phyloP scores from a whole-genome alignment of 2,329 filamentous ascomycete genomes.

The Leptographium galeiforme region DNA sequence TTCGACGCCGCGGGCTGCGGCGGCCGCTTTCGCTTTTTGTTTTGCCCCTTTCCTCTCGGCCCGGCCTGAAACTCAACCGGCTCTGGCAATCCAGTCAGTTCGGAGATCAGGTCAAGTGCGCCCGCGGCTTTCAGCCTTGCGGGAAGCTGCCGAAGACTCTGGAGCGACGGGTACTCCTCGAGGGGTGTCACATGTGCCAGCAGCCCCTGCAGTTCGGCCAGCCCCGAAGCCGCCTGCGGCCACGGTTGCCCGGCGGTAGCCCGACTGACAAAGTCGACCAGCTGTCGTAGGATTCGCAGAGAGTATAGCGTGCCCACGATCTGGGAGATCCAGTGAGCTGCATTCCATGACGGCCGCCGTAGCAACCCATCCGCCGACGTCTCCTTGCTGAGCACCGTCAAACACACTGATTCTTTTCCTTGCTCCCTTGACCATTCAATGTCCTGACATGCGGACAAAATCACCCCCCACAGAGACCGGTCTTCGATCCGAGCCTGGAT shows the following conservation, averaged over 20 bases:
- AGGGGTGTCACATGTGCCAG: slow-evolving; percentile 4
- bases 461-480: slow-evolving; percentile 18
- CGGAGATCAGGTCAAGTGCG: slow-evolving; percentile 3
- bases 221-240: not conserved
- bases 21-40: slow-evolving; percentile 6
- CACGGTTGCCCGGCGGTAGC: not conserved
- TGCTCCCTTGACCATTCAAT: slow-evolving; percentile 18
- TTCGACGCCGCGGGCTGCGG: not conserved
- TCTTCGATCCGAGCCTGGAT: slow-evolving; percentile 10
- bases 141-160: slow-evolving; percentile 5
- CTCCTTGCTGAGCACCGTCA: slow-evolving; percentile 17
- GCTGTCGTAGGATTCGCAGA: slow-evolving; percentile 39
- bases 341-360: slow-evolving; percentile 34
- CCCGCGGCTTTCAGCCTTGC: slow-evolving; percentile 3
- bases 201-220: not conserved
- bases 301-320: slow-evolving; percentile 49
- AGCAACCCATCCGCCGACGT: slow-evolving; percentile 16
- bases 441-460: slow-evolving; percentile 24
- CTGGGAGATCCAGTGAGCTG: slow-evolving; percentile 48
- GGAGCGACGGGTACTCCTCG: slow-evolving; percentile 8
- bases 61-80: slow-evolving; percentile 6
- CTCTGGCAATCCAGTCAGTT: slow-evolving; percentile 1
- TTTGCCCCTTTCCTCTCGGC: not conserved
- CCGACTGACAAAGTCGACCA: slow-evolving; percentile 23
- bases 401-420: slow-evolving; percentile 18